Evolutionary conservation across 2,329 filamentous ascomycete genomes (phyloP), one percentile per base, ranked within the genome.

Genomic region (Aspergillus glaucus): DNA sequence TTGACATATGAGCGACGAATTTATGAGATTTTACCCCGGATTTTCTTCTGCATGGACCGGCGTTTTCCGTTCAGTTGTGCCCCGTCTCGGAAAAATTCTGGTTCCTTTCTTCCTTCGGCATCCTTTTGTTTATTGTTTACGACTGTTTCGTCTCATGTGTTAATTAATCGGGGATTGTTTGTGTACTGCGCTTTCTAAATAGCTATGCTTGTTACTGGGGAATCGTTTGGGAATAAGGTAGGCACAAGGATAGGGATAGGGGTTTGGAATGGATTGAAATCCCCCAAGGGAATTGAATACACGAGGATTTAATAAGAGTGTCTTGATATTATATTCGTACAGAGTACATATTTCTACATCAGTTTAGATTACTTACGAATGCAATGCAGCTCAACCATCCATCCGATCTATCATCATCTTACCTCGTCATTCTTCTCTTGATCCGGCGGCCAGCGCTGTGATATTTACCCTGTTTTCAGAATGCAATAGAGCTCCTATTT

Each of bases 1-100:
- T 41, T 51, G 60, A 58, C 50, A 59, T 53, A 61, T 53, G 55
- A 62, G 57, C 58, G 52, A 61, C 48, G 58, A 62, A 49, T 55
- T 57, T 51, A 59, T 53, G 53, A 55, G 21, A 34, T 44, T 44
- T 45, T 21, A 28, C 34, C 21, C 48, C 44, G 53, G 46, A 42
- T 46, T 48, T 19, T 36, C 40, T 32, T 46, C 50, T 60, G 59
- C 59, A 62, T 62, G 47, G 46, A 50, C 51, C 48, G 59, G 58
- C 58, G 59, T 61, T 61, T 51, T 49, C 46, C 47, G 30, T 52
- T 50, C 52, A 41, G 17, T 34, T 46, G 19, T 47, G 32, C 30
- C 22, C 19, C 10, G 17, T 22, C 17, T n/a, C 28, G 12, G 44
- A 7, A 12, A 24, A 19, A 52, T 36, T 50, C 53, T 50, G 44